phyloP scores from a whole-genome alignment of 352 stramenopile species.

The Globisporangium apiculatum region DNA sequence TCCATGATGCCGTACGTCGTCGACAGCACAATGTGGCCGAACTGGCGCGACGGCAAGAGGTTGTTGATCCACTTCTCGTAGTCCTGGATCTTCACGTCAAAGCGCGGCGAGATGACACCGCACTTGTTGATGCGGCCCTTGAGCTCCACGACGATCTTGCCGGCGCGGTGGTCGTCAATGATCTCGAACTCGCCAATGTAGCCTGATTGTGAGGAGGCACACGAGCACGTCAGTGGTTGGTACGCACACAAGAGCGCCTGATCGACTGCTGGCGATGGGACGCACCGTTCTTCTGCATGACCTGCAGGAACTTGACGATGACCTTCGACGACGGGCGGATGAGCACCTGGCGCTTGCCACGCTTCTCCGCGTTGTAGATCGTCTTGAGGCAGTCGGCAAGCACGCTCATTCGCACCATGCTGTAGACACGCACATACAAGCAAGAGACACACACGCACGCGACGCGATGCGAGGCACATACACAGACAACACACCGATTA shows the following conservation, averaged over 20 bases:
- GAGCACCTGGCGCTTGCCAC: slow-evolving; percentile 98
- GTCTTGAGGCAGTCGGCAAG: slow-evolving; percentile 99
- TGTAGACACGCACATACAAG: slow-evolving; percentile 19
- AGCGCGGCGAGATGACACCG: slow-evolving; percentile 98
- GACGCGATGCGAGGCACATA: slow-evolving; percentile 1
- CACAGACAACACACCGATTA: slow-evolving; percentile 26
- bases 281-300: slow-evolving; percentile 99
- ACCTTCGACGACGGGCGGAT: slow-evolving; percentile 99
- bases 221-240: neutral
- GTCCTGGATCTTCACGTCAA: slow-evolving; percentile 95
- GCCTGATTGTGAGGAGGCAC: slow-evolving; percentile 35
- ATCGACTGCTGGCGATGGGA: slow-evolving; percentile 5
- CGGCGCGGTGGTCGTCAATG: slow-evolving; percentile 98
- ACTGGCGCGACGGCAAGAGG: slow-evolving; percentile 97
- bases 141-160: slow-evolving; percentile 99
- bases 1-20: slow-evolving; percentile 91
- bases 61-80: slow-evolving; percentile 99
- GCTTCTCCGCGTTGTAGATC: slow-evolving; percentile 99
- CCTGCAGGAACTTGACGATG: slow-evolving; percentile 99
- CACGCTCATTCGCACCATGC: slow-evolving; percentile 99
- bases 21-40: slow-evolving; percentile 95
- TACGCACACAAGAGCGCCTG: neutral
- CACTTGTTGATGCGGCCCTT: slow-evolving; percentile 99
- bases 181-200: slow-evolving; percentile 99
- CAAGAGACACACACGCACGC: neutral